Evolutionary conservation across 371 early-diverging fungal species (phyloP), one percentile per base, ranked within the genome.

Genomic region (Cokeromyces recurvatus): DNA sequence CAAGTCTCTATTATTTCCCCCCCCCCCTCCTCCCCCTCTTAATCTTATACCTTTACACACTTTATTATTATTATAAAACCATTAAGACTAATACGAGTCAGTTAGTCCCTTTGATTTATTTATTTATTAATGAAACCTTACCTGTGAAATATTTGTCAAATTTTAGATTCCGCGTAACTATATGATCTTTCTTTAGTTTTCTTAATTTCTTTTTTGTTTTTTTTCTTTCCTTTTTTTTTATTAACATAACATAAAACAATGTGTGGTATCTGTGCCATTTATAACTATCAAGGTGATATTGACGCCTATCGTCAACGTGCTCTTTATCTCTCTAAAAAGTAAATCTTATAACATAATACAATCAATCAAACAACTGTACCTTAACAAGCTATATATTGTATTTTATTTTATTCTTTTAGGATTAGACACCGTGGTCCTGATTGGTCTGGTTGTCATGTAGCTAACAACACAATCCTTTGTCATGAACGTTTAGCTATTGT

Each of bases 401-500:
- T 31, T 34, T 12, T 48, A 12, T 25, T 54, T 36, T 19, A 47
- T 17, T 11, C 63, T 68, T 35, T 59, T 49, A 68, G 70, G 45
- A 70, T 97, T 36, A 82, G 97, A 55, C 97, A 97, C 63, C 91
- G 97, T 63, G 97, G 97, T 32, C 97, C 97, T 25, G 96, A 97
- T 75, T 94, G 95, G 94, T 88, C 85, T 66, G 97, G 97, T 32
- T 87, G 88, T 73, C 73, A 77, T 25, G 74, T 87, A 32, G 64
- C 68, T 24, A 86, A 81, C 48, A 87, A 91, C 80, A 79, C 85
- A 77, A 87, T 95, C 51, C 64, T 97, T 35, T 86, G 89, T 74
- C 97, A 97, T 64, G 97, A 97, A 71, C 92, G 97, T 68, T 69
- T 97, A 47, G 95, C 97, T 40, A 97, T 97, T 63, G 96, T 95